Evolutionary conservation across 805 yeast genomes (phyloP).

Genomic region (Pichia manshurica): DNA sequence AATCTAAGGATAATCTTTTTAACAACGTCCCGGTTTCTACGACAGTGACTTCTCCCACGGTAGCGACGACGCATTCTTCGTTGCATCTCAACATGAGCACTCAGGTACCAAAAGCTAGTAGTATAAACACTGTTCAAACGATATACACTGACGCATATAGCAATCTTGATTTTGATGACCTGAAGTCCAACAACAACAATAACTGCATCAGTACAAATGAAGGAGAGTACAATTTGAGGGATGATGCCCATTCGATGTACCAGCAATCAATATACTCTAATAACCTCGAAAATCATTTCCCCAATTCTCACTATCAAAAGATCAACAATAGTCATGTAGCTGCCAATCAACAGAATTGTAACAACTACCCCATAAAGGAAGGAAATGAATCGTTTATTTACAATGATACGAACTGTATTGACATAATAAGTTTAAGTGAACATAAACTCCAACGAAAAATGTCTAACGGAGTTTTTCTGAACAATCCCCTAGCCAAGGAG

Average conservation of each 20-base stretch:
- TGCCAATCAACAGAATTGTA: constrained; percentile 5
- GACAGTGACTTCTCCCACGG: not conserved
- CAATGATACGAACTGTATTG: constrained; percentile 17
- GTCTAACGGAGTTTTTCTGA: constrained; percentile 5
- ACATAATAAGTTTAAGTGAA: constrained; percentile 9
- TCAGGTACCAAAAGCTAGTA: constrained; percentile 1
- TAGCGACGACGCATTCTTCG: not conserved
- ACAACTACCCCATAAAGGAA: constrained; percentile 3
- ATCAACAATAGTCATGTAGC: not conserved
- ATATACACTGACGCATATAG: constrained; percentile 12
- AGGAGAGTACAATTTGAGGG: constrained; percentile 2
- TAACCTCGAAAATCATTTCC: constrained; percentile 4
- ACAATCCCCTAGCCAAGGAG: constrained; percentile 4
- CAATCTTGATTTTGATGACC: constrained; percentile 4
- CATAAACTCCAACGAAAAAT: constrained; percentile 8
- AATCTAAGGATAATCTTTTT: constrained; percentile 12
- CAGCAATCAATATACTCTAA: constrained; percentile 24
- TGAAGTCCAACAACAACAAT: not conserved
- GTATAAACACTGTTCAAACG: constrained; percentile 7
- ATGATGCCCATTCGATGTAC: constrained; percentile 21
- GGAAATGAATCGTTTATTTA: constrained; percentile 29
- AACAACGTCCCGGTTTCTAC: not conserved
- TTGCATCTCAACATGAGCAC: not conserved
- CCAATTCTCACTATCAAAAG: not conserved
- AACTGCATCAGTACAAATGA: not conserved